These are phyloP conservation scores for Penicillium soppii DNA, from an alignment of 495 filamentous ascomycete species.

Conservation along the genomic window DNA sequence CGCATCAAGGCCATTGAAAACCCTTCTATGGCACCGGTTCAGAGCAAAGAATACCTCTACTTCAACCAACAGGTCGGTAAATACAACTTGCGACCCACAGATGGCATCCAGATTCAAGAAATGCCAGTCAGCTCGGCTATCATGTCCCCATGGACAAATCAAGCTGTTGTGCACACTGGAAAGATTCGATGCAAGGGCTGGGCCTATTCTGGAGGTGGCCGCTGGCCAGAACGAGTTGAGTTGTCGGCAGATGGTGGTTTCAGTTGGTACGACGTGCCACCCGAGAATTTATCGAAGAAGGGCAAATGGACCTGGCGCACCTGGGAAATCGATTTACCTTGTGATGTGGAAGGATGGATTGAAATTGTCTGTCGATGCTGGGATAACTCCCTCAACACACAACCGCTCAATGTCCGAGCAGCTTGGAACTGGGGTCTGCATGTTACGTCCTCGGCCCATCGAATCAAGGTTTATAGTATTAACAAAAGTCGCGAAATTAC, in stretches of 20 bases:
- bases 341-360: conserved; percentile 44
- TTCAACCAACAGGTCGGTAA: conserved; percentile 41
- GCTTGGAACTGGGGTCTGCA: conserved; percentile 63
- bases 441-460: conserved; percentile 64
- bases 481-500: conserved; percentile 53
- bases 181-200: conserved; percentile 45
- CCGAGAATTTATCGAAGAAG: conserved; percentile 36
- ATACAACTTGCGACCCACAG: conserved; percentile 31
- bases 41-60: conserved; percentile 49
- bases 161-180: conserved; percentile 29
- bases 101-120: conserved; percentile 48
- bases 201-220: conserved; percentile 48
- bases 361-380: conserved; percentile 43
- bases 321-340: conserved; percentile 40
- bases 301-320: conserved; percentile 37
- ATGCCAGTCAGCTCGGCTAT: conserved; percentile 52
- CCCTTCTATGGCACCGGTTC: conserved; percentile 42
- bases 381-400: conserved; percentile 44
- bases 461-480: conserved; percentile 62
- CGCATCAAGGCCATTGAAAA: conserved; percentile 38
- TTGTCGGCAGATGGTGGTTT: conserved; percentile 41
- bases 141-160: conserved; percentile 33
- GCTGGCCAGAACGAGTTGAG: conserved; percentile 46
- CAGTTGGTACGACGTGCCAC: conserved; percentile 38
- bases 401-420: conserved; percentile 37